Conservation (phyloP, 2,329 filamentous ascomycete genomes). For the Fusarium keratoplasticum region DNA sequence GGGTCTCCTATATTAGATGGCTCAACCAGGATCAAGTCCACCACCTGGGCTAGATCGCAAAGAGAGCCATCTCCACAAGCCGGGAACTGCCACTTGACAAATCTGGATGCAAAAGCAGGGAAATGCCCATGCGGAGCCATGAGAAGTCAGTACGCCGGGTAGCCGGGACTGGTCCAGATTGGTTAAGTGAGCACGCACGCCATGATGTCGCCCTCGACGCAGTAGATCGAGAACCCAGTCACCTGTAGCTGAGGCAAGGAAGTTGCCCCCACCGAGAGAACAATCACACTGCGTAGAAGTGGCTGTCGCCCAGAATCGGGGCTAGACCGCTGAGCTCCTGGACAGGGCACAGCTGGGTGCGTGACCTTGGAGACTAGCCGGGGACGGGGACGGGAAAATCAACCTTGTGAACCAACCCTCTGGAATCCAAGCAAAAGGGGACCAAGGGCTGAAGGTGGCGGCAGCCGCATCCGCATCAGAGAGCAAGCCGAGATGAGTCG, state of each 20-base stretch:
- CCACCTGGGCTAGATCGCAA: constrained; percentile 43
- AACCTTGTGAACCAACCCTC: constrained; percentile 37
- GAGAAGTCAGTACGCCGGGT: constrained; percentile 34
- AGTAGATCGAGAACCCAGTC: constrained; percentile 38
- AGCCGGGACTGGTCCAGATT: constrained; percentile 39
- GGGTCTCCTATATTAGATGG: constrained; percentile 47
- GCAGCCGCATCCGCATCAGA: constrained; percentile 32
- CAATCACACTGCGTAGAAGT: constrained; percentile 24
- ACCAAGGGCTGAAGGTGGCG: constrained; percentile 28
- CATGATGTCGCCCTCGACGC: constrained; percentile 30
- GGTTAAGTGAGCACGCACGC: constrained; percentile 41
- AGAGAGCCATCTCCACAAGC: constrained; percentile 40
- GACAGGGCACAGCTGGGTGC: constrained; percentile 26
- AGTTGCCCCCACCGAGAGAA: constrained; percentile 33
- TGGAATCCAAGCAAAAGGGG: constrained; percentile 38
- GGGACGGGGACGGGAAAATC: constrained; percentile 35
- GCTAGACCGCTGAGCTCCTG: constrained; percentile 20
- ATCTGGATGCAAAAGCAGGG: constrained; percentile 35
- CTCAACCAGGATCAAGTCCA: constrained; percentile 37
- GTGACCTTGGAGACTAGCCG: constrained; percentile 24
- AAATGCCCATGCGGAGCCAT: constrained; percentile 34
- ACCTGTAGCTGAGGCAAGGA: constrained; percentile 37
- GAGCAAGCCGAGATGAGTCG: constrained; percentile 39
- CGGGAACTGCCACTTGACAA: constrained; percentile 43
- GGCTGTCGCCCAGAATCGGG: constrained; percentile 21